A percentile compares a stretch with the other conserved stretches of the same genome.
These are phyloP conservation scores for Botrytis hyacinthi DNA, from an alignment of 2,329 filamentous ascomycete species.

Conservation along the genomic window DNA sequence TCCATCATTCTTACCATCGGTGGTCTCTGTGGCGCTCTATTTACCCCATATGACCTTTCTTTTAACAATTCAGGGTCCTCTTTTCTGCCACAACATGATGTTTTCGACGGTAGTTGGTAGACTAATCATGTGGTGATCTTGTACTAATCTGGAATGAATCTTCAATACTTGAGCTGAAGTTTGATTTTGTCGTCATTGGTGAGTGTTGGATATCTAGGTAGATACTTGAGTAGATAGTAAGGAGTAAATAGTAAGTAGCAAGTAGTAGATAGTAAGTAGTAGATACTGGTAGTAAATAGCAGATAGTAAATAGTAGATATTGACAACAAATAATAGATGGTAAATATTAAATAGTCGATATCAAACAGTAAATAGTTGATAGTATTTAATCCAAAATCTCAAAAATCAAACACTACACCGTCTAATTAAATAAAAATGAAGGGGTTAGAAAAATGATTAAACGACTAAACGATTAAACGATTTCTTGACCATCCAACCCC, in stretches of 20 bases:
- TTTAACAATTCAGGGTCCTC: not conserved
- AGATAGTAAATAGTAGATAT: not conserved
- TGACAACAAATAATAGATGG: no score
- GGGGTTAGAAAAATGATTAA: not conserved
- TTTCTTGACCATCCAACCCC: not conserved
- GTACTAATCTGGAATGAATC: not conserved
- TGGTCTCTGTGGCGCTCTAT: constrained; percentile 1
- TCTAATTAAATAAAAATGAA: not conserved
- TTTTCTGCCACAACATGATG: not conserved
- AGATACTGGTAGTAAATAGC: not conserved
- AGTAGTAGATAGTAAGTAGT: not conserved
- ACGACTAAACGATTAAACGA: not conserved
- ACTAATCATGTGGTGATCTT: not conserved
- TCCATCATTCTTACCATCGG: not conserved
- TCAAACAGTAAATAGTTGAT: not conserved
- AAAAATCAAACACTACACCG: not conserved
- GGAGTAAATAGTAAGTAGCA: not conserved
- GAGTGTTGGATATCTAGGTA: not conserved
- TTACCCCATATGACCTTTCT: constrained; percentile 8
- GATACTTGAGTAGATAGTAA: not conserved
- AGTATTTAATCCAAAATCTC: not conserved
- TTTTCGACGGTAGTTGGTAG: not conserved
- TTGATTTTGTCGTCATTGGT: not conserved
- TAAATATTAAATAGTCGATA: not conserved
- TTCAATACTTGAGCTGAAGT: not conserved